These are phyloP conservation scores for Tricholoma flavovirens DNA, from an alignment of 768 basidiomycete species.

Conservation along the genomic window DNA sequence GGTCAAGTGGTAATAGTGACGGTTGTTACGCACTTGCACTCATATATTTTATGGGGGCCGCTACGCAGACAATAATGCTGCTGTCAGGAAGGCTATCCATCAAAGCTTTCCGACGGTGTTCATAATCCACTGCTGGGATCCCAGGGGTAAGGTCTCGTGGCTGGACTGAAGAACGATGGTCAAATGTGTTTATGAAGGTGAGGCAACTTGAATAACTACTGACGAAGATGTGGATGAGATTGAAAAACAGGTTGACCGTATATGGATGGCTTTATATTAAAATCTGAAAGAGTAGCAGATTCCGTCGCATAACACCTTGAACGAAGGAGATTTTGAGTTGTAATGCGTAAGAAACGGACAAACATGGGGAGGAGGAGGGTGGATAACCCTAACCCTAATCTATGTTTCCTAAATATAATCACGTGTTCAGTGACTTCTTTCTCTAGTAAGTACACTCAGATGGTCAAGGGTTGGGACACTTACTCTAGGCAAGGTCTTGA, in stretches of 20 bases:
- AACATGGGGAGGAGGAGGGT: background rate
- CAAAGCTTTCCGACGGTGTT: slow-evolving; percentile 56
- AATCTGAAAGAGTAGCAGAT: slow-evolving; percentile 7
- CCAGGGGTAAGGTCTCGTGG: slow-evolving; percentile 77
- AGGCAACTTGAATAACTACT: slow-evolving; percentile 22
- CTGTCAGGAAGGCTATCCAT: slow-evolving; percentile 72
- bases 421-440: too few relatives aligned
- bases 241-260: slow-evolving; percentile 75
- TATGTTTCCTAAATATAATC: slow-evolving; percentile 6
- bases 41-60: slow-evolving; percentile 84
- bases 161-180: slow-evolving; percentile 33
- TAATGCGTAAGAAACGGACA: background rate
- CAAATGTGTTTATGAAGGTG: background rate
- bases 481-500: slow-evolving; percentile 59
- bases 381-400: slow-evolving; percentile 3
- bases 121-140: slow-evolving; percentile 74
- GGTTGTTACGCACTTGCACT: slow-evolving; percentile 57
- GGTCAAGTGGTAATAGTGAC: slow-evolving; percentile 10
- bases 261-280: slow-evolving; percentile 62
- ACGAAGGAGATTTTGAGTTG: background rate
- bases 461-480: slow-evolving; percentile 43
- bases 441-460: too few relatives aligned
- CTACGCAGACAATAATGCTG: slow-evolving; percentile 69
- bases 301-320: slow-evolving; percentile 18
- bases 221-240: slow-evolving; percentile 81